These are phyloP conservation scores for Candida adriatica DNA, from an alignment of 805 yeast genomes.

Conservation along the genomic window DNA sequence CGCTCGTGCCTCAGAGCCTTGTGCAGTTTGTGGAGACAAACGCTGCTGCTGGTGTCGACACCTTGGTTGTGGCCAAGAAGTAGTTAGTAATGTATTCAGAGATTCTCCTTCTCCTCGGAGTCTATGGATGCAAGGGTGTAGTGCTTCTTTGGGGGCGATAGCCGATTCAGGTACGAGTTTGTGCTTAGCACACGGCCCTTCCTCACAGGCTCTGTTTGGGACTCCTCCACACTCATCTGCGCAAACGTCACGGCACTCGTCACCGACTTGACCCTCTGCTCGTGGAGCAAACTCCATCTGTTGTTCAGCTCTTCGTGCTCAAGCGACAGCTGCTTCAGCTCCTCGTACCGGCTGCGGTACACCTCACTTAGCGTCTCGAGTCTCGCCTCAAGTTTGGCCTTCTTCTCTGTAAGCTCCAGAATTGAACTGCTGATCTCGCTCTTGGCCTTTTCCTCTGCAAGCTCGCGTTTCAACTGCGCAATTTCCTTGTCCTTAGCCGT, in stretches of 20 bases:
- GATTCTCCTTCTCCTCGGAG: too few species aligned
- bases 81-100: too few species aligned
- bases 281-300: neutral
- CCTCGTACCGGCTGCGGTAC: neutral
- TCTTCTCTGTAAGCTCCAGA: neutral
- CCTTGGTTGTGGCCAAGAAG: slow-evolving; percentile 6
- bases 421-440: neutral
- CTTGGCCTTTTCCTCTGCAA: neutral
- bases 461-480: neutral
- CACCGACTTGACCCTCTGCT: slow-evolving; percentile 25
- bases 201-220: slow-evolving; percentile 4
- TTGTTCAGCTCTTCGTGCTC: neutral
- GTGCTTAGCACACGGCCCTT: slow-evolving; percentile 21
- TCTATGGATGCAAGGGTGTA: too few species aligned
- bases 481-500: neutral
- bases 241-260: slow-evolving; percentile 14
- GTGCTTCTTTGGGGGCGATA: too few species aligned
- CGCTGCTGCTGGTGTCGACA: slow-evolving; percentile 6
- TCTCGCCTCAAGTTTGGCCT: neutral
- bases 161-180: slow-evolving; percentile 23
- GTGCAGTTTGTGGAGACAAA: slow-evolving; percentile 2
- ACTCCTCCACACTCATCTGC: slow-evolving; percentile 3
- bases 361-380: neutral
- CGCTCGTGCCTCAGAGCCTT: slow-evolving; percentile 3
- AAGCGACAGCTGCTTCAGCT: neutral